Conservation (phyloP, 345 rosid species). For the Barbarea vulgaris region DNA sequence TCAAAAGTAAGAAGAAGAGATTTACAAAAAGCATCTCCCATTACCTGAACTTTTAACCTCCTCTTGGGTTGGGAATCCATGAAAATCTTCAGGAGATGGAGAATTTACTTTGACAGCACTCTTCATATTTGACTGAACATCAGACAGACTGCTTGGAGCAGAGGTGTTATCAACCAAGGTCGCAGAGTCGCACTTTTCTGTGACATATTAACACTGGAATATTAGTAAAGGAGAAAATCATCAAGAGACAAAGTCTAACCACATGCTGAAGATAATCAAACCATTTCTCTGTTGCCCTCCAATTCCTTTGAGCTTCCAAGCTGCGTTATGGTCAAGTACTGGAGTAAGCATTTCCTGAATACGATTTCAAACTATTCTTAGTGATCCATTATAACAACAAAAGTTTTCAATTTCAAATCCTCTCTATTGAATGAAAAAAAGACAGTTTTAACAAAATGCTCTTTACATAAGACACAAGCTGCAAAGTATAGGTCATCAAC, state of each 20-base stretch:
- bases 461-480: constrained; percentile 23
- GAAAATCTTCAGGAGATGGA: constrained; percentile 61
- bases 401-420: constrained; percentile 13
- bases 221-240: constrained; percentile 22
- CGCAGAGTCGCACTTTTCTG: constrained; percentile 51
- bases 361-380: constrained; percentile 33
- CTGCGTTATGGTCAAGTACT: constrained; percentile 45
- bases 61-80: constrained; percentile 71
- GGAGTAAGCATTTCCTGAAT: constrained; percentile 56
- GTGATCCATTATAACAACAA: constrained; percentile 13
- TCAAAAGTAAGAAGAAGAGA: no score
- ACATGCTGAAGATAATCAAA: constrained; percentile 38
- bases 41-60: constrained; percentile 66
- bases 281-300: constrained; percentile 50
- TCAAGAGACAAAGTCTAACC: constrained; percentile 18
- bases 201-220: constrained; percentile 28
- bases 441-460: constrained; percentile 12
- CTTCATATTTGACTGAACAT: constrained; percentile 42
- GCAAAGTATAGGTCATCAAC: constrained; percentile 17
- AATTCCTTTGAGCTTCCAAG: constrained; percentile 54
- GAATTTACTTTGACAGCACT: constrained; percentile 46
- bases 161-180: constrained; percentile 42
- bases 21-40: constrained; percentile 11
- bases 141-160: constrained; percentile 41
- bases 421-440: constrained; percentile 3